Base-by-base conservation (phyloP, 139 green algal genomes). In the Parachlorella kessleri region DNA sequence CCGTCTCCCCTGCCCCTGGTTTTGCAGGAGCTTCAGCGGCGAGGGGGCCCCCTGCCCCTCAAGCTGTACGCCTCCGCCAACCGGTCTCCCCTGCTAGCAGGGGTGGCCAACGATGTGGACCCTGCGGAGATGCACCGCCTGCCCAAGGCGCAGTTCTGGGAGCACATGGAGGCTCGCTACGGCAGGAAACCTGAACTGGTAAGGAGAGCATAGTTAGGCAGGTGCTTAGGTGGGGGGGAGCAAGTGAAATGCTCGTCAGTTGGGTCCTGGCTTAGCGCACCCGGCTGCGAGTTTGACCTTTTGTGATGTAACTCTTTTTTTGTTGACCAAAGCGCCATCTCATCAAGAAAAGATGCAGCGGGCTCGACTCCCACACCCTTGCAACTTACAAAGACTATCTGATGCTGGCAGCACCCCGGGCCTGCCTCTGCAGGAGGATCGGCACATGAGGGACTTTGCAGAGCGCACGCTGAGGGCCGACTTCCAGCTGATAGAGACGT, bases 1-100 rank as follows among this genome's bases (percentile, higher is more conserved):
- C 40, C 32, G 18, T 4, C 30, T 73, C 70, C 6, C n/a, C n/a
- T n/a, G n/a, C n/a, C n/a, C n/a, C n/a, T n/a, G n/a, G n/a, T n/a
- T 4, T 1, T 66, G 71, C 84, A 87, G 78, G 82, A 84, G 68
- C 70, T 91, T 3, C 40, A 55, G 53, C 54, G 83, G 1, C 23
- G 68, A 0, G 66, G 67, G 14, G 59, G 70, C 32, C 83, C 77
- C 1, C 75, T 87, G 63, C 87, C 87, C 6, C 1, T 82, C 23
- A 87, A 83, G 53, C 4, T 92, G 5, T 90, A 83, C 35, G 83
- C 84, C 21, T 91, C 86, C 0, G 86, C 75, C 54, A 90, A 84
- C 75, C 75, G 75, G 65, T 74, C 75, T 30, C 75, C 75, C 40
- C 35, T 68, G 66, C 75, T 81, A 32, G 75, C 75, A 82, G 85